A percentile compares a stretch with the other conserved stretches of the same genome.
Conservation (phyloP, 1,139 yeast genomes). For the Pichia sp. region DNA sequence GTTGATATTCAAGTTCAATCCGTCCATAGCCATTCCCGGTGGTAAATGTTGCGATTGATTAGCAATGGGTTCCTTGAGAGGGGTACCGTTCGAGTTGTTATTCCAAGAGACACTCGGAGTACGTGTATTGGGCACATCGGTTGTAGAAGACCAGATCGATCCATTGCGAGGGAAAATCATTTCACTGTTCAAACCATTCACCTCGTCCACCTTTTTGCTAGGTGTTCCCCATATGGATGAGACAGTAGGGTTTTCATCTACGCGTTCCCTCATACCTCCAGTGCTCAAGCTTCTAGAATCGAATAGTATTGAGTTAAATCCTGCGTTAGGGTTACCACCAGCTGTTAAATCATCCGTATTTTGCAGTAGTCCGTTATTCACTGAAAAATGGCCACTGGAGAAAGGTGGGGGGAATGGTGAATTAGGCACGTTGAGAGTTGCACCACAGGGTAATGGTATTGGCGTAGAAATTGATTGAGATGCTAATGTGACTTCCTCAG, state of each 20-base stretch:
- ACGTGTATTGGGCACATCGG: neutral
- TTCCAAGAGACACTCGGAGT: conserved; percentile 4
- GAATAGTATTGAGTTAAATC: conserved; percentile 3
- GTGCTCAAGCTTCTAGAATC: conserved; percentile 2
- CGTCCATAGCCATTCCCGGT: too few species aligned
- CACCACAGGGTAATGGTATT: too few species aligned
- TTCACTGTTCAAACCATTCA: neutral
- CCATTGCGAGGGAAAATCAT: conserved; percentile 1
- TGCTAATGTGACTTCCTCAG: too few species aligned
- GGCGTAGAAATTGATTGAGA: too few species aligned
- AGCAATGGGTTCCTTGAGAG: too few species aligned
- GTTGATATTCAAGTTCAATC: too few species aligned
- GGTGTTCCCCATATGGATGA: conserved; percentile 7
- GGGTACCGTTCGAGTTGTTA: neutral
- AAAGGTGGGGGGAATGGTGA: too few species aligned
- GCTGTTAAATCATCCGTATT: neutral
- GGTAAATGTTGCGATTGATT: too few species aligned
- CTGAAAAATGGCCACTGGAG: too few species aligned
- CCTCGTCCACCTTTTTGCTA: neutral
- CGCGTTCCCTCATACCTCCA: neutral
- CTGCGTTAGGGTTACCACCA: neutral
- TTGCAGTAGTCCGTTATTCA: neutral
- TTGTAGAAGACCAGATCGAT: conserved; percentile 13
- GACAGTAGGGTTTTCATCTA: neutral
- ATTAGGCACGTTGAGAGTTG: too few species aligned